Base-by-base conservation (phyloP, 208 protist species). In the Jaenimonas drosophilae region DNA sequence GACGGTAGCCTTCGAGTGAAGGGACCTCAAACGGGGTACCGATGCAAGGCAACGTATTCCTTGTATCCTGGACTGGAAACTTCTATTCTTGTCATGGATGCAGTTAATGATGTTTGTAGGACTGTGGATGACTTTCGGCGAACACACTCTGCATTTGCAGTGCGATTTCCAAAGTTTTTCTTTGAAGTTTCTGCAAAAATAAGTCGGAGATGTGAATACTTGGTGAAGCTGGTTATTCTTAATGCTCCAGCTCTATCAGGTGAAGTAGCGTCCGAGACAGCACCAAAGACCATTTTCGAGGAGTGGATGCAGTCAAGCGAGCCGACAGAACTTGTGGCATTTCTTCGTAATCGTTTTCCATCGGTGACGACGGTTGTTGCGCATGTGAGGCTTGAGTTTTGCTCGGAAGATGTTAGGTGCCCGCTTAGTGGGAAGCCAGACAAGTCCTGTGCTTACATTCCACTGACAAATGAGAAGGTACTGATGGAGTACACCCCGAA, bases 41-140 rank as follows among this genome's bases (percentile, higher is more conserved):
- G 68, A 0, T 71, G 64, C 50, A 73, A 76, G 38, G 62, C 54
- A 1, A 82, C 73, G 6, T 76, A 74, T 38, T 70, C 58, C 3
- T 37, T 74, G 31, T 44, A 49, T 11, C 64, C 73, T 4, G 4
- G 19, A 9, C 46, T 77, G n/a, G 19, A 31, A 6, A 44, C 44
- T 3, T 64, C 68, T 1, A 44, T 43, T n/a, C 58, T 68, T 4
- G 50, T 41, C 24, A 59, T 32, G 37, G n/a, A 3, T 0, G 19
- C 9, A 0, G 55, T 74, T 17, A 76, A 74, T 36, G 47, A 32
- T 9, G 32, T 65, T 17, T 44, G 42, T 17, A 6, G 24, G 2
- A 47, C 54, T 0, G 68, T 65, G 20, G 30, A 20, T 0, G 30
- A 29, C 4, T 74, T 77, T 33, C 39, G 31, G n/a, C 23, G 11